Conservation (phyloP, 2,329 filamentous ascomycete genomes). For the Sporothrix curviconia region DNA sequence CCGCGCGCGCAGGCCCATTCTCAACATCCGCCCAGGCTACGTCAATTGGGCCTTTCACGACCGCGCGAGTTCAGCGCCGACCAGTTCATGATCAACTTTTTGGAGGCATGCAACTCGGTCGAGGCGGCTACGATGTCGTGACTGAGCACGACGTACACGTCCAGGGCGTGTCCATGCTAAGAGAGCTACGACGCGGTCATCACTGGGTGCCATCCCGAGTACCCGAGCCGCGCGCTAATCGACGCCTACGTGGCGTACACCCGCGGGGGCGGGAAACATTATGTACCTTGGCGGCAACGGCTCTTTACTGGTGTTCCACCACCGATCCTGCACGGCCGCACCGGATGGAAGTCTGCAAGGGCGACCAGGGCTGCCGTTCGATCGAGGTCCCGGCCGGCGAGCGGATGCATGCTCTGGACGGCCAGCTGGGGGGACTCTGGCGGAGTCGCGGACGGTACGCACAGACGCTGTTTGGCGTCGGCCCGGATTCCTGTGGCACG, state of each 20-base stretch:
- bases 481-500: slow-evolving; percentile 25
- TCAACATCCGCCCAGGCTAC: background rate
- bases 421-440: slow-evolving; percentile 28
- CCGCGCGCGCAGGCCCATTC: slow-evolving; percentile 18
- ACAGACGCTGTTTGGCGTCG: slow-evolving; percentile 29
- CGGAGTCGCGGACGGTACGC: slow-evolving; percentile 25
- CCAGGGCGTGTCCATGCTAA: slow-evolving; percentile 18
- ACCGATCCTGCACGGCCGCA: slow-evolving; percentile 24
- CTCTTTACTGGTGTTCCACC: slow-evolving; percentile 30
- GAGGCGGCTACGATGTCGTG: slow-evolving; percentile 31
- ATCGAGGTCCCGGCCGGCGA: background rate
- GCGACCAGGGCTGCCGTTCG: background rate
- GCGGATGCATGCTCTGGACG: background rate
- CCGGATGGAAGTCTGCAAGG: slow-evolving; percentile 18
- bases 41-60: background rate
- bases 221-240: slow-evolving; percentile 26
- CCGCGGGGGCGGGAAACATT: slow-evolving; percentile 27
- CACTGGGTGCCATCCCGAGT: slow-evolving; percentile 30
- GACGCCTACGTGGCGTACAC: slow-evolving; percentile 26
- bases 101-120: slow-evolving; percentile 29
- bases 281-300: slow-evolving; percentile 34
- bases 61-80: slow-evolving; percentile 23
- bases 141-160: slow-evolving; percentile 32
- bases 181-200: slow-evolving; percentile 24
- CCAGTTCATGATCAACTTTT: slow-evolving; percentile 28